Evolutionary conservation across 495 filamentous ascomycete genomes (phyloP).

Genomic region (Xylaria castorea): DNA sequence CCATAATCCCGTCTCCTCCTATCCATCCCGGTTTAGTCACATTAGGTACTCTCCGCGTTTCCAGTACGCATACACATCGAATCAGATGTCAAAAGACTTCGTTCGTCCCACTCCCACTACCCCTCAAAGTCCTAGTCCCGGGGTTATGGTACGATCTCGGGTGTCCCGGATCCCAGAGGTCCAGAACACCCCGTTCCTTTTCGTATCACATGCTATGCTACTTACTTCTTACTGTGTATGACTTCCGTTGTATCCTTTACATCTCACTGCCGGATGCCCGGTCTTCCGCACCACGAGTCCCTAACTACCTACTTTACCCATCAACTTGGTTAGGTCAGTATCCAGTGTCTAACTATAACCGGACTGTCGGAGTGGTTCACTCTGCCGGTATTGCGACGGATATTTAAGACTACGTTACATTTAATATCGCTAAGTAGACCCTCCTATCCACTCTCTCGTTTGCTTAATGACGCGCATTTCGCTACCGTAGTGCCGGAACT

Average conservation of each 20-base stretch:
- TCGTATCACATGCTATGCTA: background rate
- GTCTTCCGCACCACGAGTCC: background rate
- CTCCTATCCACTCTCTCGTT: background rate
- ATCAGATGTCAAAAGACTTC: background rate
- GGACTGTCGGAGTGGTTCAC: background rate
- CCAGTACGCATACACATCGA: background rate
- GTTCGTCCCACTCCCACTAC: background rate
- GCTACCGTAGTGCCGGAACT: conserved; percentile 23
- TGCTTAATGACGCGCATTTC: background rate
- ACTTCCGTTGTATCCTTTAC: background rate
- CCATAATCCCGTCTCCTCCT: background rate
- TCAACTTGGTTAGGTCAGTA: background rate
- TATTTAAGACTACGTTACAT: background rate
- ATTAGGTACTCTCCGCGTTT: background rate
- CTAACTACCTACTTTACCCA: background rate
- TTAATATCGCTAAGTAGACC: background rate
- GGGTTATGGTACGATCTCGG: conserved; percentile 8
- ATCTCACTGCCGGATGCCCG: background rate
- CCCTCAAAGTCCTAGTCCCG: background rate
- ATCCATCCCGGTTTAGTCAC: background rate
- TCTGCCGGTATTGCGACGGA: background rate
- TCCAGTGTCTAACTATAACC: background rate
- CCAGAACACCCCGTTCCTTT: background rate
- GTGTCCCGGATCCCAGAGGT: background rate
- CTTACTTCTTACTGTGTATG: background rate